Evolutionary conservation across 2,329 filamentous ascomycete genomes (phyloP).

Genomic region (Trichoderma brevicompactum): DNA sequence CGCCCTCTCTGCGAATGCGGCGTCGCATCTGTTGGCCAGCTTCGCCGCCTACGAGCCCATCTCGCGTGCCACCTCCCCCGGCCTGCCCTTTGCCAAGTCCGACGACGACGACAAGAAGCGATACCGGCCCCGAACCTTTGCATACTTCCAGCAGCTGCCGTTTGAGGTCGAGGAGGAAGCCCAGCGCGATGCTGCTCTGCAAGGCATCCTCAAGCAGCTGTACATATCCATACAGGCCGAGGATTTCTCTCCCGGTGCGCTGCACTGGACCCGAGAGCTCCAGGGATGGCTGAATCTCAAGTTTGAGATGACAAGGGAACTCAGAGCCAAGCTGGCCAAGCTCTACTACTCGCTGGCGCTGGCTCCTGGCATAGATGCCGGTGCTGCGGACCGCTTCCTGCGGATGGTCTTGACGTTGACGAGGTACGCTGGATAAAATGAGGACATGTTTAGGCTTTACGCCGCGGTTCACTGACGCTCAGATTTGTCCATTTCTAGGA

Average conservation of each 20-base stretch:
- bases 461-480: background rate
- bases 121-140: constrained; percentile 87
- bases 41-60: constrained; percentile 65
- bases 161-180: constrained; percentile 83
- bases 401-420: constrained; percentile 96
- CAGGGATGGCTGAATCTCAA: constrained; percentile 95
- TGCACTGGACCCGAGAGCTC: constrained; percentile 97
- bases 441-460: too few species aligned
- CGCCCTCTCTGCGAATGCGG: constrained; percentile 41
- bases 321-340: constrained; percentile 81
- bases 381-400: constrained; percentile 84
- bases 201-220: constrained; percentile 89
- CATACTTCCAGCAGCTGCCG: constrained; percentile 88
- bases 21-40: constrained; percentile 42
- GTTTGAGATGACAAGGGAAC: constrained; percentile 89
- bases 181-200: constrained; percentile 76
- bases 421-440: constrained; percentile 61
- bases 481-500: constrained; percentile 56
- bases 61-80: constrained; percentile 85
- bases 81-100: constrained; percentile 58
- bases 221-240: constrained; percentile 91
- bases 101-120: constrained; percentile 62
- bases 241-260: constrained; percentile 89
- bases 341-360: constrained; percentile 94
- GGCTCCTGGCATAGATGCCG: constrained; percentile 83